phyloP scores from a whole-genome alignment of 805 yeast species.

The Nakazawaea anatomiae region DNA sequence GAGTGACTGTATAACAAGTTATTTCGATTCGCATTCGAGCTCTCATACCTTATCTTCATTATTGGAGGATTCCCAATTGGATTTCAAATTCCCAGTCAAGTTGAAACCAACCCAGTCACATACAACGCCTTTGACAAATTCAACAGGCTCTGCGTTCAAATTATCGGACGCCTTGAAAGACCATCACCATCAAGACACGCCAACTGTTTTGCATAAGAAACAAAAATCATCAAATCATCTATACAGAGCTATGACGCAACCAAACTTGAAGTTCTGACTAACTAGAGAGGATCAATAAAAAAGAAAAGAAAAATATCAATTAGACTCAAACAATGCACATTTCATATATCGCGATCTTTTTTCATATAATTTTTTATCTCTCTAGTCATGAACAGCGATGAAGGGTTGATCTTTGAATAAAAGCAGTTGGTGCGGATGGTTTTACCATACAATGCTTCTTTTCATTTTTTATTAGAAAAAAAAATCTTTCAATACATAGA shows the following conservation, averaged over 20 bases:
- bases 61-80: conserved; percentile 1
- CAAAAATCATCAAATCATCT: conserved; percentile 7
- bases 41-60: conserved; percentile 5
- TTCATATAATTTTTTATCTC: too few species aligned
- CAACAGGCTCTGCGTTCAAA: neutral
- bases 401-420: too few species aligned
- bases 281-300: too few species aligned
- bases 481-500: too few species aligned
- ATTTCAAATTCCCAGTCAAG: conserved; percentile 6
- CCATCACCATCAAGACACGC: conserved; percentile 26
- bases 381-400: too few species aligned
- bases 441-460: too few species aligned
- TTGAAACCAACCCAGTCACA: neutral
- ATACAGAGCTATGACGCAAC: conserved; percentile 5
- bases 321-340: neutral
- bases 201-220: conserved; percentile 17
- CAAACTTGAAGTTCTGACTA: conserved; percentile 1
- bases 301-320: neutral
- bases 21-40: conserved; percentile 2
- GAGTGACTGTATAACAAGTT: conserved; percentile 5
- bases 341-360: neutral
- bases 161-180: conserved; percentile 17
- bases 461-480: too few species aligned
- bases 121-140: neutral
- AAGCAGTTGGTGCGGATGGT: too few species aligned